phyloP scores from a whole-genome alignment of 2,329 filamentous ascomycete genomes.

The Beauveria sp. region DNA sequence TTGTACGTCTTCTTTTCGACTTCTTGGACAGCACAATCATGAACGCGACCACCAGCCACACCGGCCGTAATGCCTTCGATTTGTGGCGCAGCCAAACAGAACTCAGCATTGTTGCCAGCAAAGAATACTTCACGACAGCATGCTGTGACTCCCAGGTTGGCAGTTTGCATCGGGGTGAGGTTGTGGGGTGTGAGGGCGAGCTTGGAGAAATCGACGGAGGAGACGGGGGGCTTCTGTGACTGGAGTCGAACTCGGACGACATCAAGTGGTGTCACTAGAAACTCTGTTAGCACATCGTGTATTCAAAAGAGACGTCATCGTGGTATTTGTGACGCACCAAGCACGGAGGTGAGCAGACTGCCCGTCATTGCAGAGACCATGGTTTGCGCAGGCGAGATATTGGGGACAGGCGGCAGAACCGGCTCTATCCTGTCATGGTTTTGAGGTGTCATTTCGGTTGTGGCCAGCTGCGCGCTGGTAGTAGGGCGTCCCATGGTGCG shows the following conservation, averaged over 20 bases:
- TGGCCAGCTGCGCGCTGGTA: neutral
- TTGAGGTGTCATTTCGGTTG: conserved; percentile 15
- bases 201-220: conserved; percentile 47
- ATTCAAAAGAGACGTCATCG: neutral
- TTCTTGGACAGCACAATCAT: conserved; percentile 81
- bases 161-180: conserved; percentile 60
- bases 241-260: conserved; percentile 93
- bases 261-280: conserved; percentile 82
- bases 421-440: conserved; percentile 23
- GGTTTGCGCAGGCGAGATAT: conserved; percentile 78
- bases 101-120: conserved; percentile 74
- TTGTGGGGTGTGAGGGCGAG: conserved; percentile 49
- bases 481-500: conserved; percentile 3
- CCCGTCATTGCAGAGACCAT: conserved; percentile 92
- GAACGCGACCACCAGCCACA: conserved; percentile 47
- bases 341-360: conserved; percentile 78
- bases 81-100: conserved; percentile 66
- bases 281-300: neutral
- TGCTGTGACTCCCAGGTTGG: conserved; percentile 82
- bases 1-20: conserved; percentile 75
- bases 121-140: conserved; percentile 98
- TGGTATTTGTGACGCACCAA: conserved; percentile 54
- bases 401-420: conserved; percentile 29
- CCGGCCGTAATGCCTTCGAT: conserved; percentile 36
- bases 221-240: conserved; percentile 56